Evolutionary conservation across 1,284 basidiomycete species (phyloP), one percentile per base, ranked within the genome.

Genomic region (Phylloboletellus chloephorus): DNA sequence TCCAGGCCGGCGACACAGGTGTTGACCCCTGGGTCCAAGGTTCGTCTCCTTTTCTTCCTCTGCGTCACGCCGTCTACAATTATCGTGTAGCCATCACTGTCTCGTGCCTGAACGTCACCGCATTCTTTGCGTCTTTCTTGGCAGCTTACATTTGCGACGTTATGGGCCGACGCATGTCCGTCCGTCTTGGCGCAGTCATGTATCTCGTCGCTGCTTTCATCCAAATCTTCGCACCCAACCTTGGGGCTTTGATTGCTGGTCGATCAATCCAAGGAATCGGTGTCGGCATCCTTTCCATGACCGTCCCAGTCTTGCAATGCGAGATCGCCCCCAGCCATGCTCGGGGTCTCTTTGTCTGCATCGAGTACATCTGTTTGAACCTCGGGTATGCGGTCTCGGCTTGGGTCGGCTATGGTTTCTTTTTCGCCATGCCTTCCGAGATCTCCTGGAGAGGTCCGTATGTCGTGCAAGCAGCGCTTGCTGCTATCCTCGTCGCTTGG

Each of bases 361-460:
- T 76, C 54, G 74, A 76, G 43, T 74, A 76, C 47, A 55, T 75
- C 37, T 76, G 67, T 43, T 59, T 76, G 15, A 76, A 76, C 52
- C 42, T 61, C 19, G 73, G 75, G 12, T 76, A 75, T 46, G 68
- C 69, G 4, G 52, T 72, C 11, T 70, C 74, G 19, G 58, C 74
- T 8, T 76, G 74, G 70, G 66, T 74, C 34, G 74, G 72, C 11
- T 76, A 70, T 46, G 71, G 54, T 7, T 75, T 75, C 59, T 76
- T 73, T 54, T 69, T 71, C 33, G 56, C 61, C 23, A 67, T 69
- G 44, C 68, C 71, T n/a, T 67, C 61, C 7, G 71, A 74, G 51
- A 66, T 72, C 37, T 67, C 74, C 12, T 77, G 73, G 75, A 61
- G 69, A 30, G 74, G 74, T n/a, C 72, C 73, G 2, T 76, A 73